These are phyloP conservation scores for Phytophthora constricta DNA, from an alignment of 352 stramenopile species.

Conservation along the genomic window DNA sequence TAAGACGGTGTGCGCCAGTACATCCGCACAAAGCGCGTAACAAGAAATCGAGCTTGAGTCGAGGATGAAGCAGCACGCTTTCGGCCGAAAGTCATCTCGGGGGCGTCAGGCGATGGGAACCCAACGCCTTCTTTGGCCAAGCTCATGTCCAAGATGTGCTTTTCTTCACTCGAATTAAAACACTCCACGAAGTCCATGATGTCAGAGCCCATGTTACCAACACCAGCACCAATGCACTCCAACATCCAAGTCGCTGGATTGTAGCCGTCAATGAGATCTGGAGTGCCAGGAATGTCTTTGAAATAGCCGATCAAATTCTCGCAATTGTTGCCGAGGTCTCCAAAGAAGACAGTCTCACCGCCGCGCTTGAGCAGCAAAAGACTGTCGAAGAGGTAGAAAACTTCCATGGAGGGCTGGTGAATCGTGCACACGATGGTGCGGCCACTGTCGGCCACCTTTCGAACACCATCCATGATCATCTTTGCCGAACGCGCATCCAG, in stretches of 20 bases:
- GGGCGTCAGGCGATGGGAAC: constrained; percentile 30
- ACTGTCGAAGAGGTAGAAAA: constrained; percentile 66
- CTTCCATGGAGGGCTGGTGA: constrained; percentile 46
- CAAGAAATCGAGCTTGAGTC: constrained; percentile 37
- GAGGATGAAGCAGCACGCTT: constrained; percentile 36
- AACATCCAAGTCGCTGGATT: constrained; percentile 54
- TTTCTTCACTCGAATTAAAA: constrained; percentile 42
- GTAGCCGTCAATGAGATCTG: constrained; percentile 55
- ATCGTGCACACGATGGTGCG: constrained; percentile 88
- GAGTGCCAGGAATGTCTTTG: constrained; percentile 52
- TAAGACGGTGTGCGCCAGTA: constrained; percentile 89
- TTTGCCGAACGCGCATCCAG: constrained; percentile 87
- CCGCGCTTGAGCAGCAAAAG: constrained; percentile 85
- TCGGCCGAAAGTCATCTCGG: constrained; percentile 45
- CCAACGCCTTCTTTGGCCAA: constrained; percentile 43
- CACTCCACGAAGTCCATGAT: constrained; percentile 35
- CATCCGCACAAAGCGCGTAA: constrained; percentile 56
- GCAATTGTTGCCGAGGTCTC: constrained; percentile 61
- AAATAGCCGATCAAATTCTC: constrained; percentile 66
- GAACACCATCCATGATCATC: constrained; percentile 84
- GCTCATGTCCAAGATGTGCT: constrained; percentile 31
- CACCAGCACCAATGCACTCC: constrained; percentile 47
- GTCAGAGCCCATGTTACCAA: constrained; percentile 24
- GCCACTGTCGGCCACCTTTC: constrained; percentile 79
- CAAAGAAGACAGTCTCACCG: constrained; percentile 84